These are phyloP conservation scores for Rutidosis leptorrhynchoides DNA, from an alignment of 129 eudicot genomes.

Conservation along the genomic window DNA sequence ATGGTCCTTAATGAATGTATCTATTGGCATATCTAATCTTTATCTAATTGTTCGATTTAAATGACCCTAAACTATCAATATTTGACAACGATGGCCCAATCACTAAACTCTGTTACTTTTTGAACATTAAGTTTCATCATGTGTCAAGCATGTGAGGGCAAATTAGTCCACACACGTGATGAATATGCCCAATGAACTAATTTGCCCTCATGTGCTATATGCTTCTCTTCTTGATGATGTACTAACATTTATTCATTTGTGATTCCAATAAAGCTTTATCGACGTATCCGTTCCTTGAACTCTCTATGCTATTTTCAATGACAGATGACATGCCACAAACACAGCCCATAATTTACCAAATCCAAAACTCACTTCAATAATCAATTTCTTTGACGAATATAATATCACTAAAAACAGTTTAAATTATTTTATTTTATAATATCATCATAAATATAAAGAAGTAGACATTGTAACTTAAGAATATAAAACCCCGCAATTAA, in stretches of 20 bases:
- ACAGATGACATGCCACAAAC: slow-evolving; percentile 73
- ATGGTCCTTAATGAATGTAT: no score
- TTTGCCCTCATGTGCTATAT: no score
- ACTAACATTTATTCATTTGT: slow-evolving; percentile 40
- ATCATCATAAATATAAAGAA: background rate
- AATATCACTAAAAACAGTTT: slow-evolving; percentile 16
- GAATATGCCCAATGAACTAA: no score
- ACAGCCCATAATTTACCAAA: slow-evolving; percentile 64
- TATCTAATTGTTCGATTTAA: no score
- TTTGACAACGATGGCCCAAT: no score
- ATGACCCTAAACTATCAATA: no score
- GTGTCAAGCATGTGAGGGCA: no score
- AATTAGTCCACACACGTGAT: no score
- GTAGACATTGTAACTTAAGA: background rate
- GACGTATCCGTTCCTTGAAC: slow-evolving; percentile 61
- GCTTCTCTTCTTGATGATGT: slow-evolving; percentile 67
- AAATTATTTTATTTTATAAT: slow-evolving; percentile 15
- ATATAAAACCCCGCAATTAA: slow-evolving; percentile 18
- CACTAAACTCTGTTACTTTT: no score
- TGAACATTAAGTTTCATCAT: no score
- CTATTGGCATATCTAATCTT: no score
- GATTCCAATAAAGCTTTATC: slow-evolving; percentile 46
- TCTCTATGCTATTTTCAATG: slow-evolving; percentile 68
- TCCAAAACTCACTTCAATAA: slow-evolving; percentile 31
- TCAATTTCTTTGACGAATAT: slow-evolving; percentile 26